These are phyloP conservation scores for Fusarium papillatum DNA, from an alignment of 2,329 filamentous ascomycete genomes.

Conservation along the genomic window DNA sequence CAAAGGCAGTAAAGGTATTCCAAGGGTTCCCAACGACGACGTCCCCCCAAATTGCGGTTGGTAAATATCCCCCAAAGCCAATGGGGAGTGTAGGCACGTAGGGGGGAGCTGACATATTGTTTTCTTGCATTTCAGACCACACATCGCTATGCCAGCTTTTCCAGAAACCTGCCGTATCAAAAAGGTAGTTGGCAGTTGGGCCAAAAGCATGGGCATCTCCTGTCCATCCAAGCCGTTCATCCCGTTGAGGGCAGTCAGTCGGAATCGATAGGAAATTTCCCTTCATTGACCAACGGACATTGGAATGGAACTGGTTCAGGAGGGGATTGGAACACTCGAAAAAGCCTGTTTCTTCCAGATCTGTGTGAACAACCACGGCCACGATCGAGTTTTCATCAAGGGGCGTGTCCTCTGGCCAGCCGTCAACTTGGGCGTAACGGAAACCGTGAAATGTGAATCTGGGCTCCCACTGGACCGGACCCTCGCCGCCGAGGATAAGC, in stretches of 20 bases:
- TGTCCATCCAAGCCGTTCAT: constrained; percentile 67
- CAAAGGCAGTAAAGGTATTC: constrained; percentile 20
- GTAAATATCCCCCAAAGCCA: background rate
- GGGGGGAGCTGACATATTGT: constrained; percentile 15
- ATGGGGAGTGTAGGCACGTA: background rate
- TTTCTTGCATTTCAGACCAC: constrained; percentile 29
- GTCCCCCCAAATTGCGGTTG: constrained; percentile 31
- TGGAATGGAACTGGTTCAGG: constrained; percentile 67
- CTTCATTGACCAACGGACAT: constrained; percentile 67
- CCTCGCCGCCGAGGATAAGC: background rate
- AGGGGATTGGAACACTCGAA: constrained; percentile 65
- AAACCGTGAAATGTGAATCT: constrained; percentile 68
- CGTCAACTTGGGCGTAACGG: constrained; percentile 61
- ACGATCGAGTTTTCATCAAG: constrained; percentile 36
- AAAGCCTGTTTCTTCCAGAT: constrained; percentile 63
- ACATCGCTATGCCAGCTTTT: constrained; percentile 34
- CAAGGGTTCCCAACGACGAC: constrained; percentile 24
- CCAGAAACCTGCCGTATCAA: constrained; percentile 63
- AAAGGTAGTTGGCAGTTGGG: constrained; percentile 66
- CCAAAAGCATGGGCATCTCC: constrained; percentile 64
- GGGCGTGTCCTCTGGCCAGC: constrained; percentile 49
- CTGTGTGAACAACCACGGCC: constrained; percentile 60
- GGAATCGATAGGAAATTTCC: constrained; percentile 70
- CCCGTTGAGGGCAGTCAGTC: constrained; percentile 45
- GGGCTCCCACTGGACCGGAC: constrained; percentile 43